Conservation (phyloP, 805 yeast genomes). For the Pichia eremophila region DNA sequence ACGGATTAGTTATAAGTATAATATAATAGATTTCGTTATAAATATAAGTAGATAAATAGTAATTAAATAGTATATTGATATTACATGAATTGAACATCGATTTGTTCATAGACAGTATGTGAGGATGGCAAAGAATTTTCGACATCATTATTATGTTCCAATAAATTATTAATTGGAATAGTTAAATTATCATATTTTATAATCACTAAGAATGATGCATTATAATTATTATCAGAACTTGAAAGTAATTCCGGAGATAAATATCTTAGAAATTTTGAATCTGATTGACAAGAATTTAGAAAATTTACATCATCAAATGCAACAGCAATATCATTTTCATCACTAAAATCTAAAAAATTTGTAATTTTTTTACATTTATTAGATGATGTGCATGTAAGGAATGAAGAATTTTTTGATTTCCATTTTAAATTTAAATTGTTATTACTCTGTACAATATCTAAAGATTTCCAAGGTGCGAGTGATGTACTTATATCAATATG, state of each 20-base stretch:
- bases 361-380: background rate
- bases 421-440: constrained; percentile 1
- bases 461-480: background rate
- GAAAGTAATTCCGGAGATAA: background rate
- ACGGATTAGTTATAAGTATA: no score
- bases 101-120: no score
- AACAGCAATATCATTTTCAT: constrained; percentile 2
- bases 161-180: background rate
- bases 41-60: no score
- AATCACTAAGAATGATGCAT: constrained; percentile 1
- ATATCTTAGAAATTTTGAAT: background rate
- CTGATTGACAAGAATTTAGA: background rate
- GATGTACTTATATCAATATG: background rate
- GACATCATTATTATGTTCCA: no score
- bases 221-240: background rate
- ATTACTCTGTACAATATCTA: constrained; percentile 1
- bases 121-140: no score
- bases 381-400: background rate
- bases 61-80: no score
- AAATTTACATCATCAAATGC: background rate
- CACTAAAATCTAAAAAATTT: background rate
- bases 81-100: no score
- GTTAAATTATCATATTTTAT: constrained; percentile 1
- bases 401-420: background rate
- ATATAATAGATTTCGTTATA: no score